Conservation (phyloP, 169 alveolate genomes). For the Plasmodium yoelii region DNA sequence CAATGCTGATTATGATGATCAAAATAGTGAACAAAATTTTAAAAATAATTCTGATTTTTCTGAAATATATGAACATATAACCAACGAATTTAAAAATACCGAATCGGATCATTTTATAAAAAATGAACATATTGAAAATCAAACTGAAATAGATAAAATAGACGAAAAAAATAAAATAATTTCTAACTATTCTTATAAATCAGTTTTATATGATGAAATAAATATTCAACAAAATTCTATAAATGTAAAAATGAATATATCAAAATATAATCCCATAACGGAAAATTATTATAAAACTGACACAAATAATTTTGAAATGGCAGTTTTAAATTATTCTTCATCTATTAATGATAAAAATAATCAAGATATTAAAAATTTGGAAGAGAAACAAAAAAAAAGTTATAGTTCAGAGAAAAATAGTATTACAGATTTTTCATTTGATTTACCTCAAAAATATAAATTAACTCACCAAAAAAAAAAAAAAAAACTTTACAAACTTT, state of each 20-base stretch:
- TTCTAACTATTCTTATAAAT: constrained; percentile 11
- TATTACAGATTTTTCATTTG: not conserved
- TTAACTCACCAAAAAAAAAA: not conserved
- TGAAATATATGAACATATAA: no score
- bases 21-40: no score
- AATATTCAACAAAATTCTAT: constrained; percentile 19
- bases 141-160: not conserved
- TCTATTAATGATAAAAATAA: not conserved
- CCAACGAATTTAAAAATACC: no score
- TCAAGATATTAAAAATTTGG: not conserved
- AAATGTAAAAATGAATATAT: constrained; percentile 7
- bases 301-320: constrained; percentile 15
- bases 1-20: not conserved
- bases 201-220: constrained; percentile 29
- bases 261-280: constrained; percentile 24
- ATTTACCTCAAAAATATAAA: not conserved
- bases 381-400: not conserved
- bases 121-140: not conserved
- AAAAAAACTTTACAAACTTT: constrained; percentile 16
- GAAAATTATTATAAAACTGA: constrained; percentile 14
- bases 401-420: not conserved
- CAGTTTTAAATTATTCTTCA: not conserved
- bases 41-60: no score
- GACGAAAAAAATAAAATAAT: constrained; percentile 4
- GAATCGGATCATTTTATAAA: not conserved